These are phyloP conservation scores for Thecaphora thlaspeos DNA, from an alignment of 1,284 basidiomycete genomes.

Conservation along the genomic window DNA sequence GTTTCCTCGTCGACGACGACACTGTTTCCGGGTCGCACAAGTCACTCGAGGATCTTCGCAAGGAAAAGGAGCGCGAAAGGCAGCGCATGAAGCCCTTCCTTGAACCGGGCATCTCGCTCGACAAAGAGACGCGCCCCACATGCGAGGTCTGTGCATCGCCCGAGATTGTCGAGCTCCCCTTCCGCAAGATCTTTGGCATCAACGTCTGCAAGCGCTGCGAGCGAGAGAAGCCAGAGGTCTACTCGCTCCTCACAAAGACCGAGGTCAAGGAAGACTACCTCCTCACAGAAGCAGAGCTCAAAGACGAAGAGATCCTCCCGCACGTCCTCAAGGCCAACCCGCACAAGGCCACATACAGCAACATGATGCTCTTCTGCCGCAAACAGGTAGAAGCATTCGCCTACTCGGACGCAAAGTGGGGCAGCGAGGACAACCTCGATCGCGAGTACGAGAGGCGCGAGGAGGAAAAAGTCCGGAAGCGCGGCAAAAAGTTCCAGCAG, in stretches of 20 bases:
- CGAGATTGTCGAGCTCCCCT: slow-evolving; percentile 48
- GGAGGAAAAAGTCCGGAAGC: slow-evolving; percentile 82
- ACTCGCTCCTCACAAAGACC: slow-evolving; percentile 93
- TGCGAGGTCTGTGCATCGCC: slow-evolving; percentile 46
- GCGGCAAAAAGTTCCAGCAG: slow-evolving; percentile 72
- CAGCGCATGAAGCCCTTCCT: slow-evolving; percentile 45
- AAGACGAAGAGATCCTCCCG: slow-evolving; percentile 85
- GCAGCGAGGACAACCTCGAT: slow-evolving; percentile 84
- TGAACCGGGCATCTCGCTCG: slow-evolving; percentile 48
- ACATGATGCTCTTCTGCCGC: slow-evolving; percentile 98
- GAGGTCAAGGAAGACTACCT: slow-evolving; percentile 83
- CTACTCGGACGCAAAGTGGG: slow-evolving; percentile 85
- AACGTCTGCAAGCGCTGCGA: slow-evolving; percentile 84
- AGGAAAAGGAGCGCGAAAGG: slow-evolving; percentile 49
- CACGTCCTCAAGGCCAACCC: slow-evolving; percentile 95
- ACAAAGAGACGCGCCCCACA: slow-evolving; percentile 32
- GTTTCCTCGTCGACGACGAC: slow-evolving; percentile 52
- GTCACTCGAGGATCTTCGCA: slow-evolving; percentile 47
- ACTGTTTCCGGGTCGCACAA: slow-evolving; percentile 20
- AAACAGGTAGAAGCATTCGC: slow-evolving; percentile 94
- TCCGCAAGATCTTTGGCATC: slow-evolving; percentile 60
- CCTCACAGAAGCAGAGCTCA: slow-evolving; percentile 89
- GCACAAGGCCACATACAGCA: slow-evolving; percentile 91
- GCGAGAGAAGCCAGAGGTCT: slow-evolving; percentile 73
- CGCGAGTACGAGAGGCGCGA: slow-evolving; percentile 78